Evolutionary conservation across 495 filamentous ascomycete species (phyloP).

Genomic region (Neurospora sp.): DNA sequence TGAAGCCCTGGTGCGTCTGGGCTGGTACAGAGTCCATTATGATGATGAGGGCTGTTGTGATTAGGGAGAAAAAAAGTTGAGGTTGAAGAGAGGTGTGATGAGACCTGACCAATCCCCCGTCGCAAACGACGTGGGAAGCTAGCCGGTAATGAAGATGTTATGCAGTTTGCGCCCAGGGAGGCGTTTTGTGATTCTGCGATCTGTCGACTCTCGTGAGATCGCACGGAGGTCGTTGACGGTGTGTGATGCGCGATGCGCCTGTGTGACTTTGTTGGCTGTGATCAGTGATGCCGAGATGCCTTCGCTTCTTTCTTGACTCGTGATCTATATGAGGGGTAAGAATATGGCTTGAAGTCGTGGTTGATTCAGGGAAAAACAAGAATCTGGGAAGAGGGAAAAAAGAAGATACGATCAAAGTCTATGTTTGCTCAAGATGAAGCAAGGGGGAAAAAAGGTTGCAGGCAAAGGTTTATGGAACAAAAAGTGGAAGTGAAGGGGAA

Average conservation of each 20-base stretch:
- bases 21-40: slow-evolving; percentile 5
- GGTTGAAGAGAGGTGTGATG: not conserved
- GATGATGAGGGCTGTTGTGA: not conserved
- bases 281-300: not conserved
- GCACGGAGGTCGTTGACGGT: not conserved
- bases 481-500: not conserved
- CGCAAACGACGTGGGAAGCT: not conserved
- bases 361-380: not conserved
- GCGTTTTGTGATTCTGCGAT: not conserved
- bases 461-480: not conserved
- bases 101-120: slow-evolving; percentile 2
- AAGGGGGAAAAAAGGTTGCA: not conserved
- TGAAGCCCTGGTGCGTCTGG: slow-evolving; percentile 6
- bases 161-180: not conserved
- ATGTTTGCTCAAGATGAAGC: not conserved
- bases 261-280: not conserved
- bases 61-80: not conserved
- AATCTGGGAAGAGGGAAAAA: not conserved
- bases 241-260: not conserved
- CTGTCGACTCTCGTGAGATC: not conserved
- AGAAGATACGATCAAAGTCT: not conserved
- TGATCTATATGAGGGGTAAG: not conserved
- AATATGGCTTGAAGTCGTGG: not conserved
- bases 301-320: not conserved
- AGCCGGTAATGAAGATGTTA: not conserved